These are phyloP conservation scores for Drechslerella coelobrocha DNA, from an alignment of 2,329 filamentous ascomycete genomes.

Conservation along the genomic window DNA sequence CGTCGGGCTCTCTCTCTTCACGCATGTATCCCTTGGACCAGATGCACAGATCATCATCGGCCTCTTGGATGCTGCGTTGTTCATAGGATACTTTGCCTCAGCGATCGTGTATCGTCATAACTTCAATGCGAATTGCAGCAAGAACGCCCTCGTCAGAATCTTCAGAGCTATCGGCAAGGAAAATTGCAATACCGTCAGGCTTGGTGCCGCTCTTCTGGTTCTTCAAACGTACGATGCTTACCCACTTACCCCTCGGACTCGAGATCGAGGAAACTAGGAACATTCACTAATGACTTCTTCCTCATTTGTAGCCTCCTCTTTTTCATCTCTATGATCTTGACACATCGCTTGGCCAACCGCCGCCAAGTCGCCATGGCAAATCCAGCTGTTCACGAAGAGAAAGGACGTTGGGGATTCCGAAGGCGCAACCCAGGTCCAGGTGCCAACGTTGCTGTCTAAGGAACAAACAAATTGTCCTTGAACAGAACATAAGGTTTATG, in stretches of 20 bases:
- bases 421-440: background rate
- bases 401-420: conserved; percentile 18
- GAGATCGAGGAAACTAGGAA: background rate
- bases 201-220: conserved; percentile 43
- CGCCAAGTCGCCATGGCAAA: background rate
- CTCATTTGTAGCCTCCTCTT: conserved; percentile 17
- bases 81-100: conserved; percentile 49
- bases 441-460: background rate
- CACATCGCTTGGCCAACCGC: conserved; percentile 1
- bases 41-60: conserved; percentile 21
- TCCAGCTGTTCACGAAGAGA: conserved; percentile 7
- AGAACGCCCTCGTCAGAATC: conserved; percentile 29
- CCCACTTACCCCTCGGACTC: background rate
- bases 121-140: conserved; percentile 22
- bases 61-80: conserved; percentile 50
- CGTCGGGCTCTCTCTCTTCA: conserved; percentile 42
- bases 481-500: too few relatives aligned
- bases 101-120: conserved; percentile 46
- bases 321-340: conserved; percentile 15
- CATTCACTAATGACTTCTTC: background rate
- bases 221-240: conserved; percentile 37
- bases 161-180: background rate
- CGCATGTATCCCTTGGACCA: conserved; percentile 36
- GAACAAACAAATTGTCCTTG: too few relatives aligned
- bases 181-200: conserved; percentile 35